phyloP scores from a whole-genome alignment of 2,329 filamentous ascomycete genomes.

The Mycocentrospora acerina region DNA sequence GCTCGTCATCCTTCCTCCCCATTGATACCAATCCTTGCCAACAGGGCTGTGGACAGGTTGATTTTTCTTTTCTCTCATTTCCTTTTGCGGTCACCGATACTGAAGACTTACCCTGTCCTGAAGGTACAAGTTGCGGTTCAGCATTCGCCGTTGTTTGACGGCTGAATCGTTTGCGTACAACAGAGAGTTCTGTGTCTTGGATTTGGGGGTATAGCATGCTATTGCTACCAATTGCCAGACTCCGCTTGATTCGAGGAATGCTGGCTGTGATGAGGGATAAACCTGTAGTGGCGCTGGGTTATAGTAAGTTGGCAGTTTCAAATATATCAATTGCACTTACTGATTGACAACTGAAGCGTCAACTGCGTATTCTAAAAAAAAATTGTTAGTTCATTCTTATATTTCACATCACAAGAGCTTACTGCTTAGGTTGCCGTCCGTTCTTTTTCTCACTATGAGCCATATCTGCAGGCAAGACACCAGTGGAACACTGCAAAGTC shows the following conservation, averaged over 20 bases:
- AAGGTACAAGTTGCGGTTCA: slow-evolving; percentile 14
- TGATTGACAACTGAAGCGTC: slow-evolving; percentile 16
- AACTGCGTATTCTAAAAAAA: slow-evolving; percentile 11
- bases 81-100: slow-evolving; percentile 14
- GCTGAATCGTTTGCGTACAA: slow-evolving; percentile 1
- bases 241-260: slow-evolving; percentile 19
- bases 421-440: slow-evolving; percentile 14
- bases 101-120: slow-evolving; percentile 10
- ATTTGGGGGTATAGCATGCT: slow-evolving; percentile 16
- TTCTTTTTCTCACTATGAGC: slow-evolving; percentile 8
- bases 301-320: slow-evolving; percentile 2
- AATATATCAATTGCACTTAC: slow-evolving; percentile 4
- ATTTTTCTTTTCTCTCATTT: slow-evolving; percentile 6
- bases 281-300: slow-evolving; percentile 13
- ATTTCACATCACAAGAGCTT: background rate
- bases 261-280: slow-evolving; percentile 20
- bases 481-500: slow-evolving; percentile 13
- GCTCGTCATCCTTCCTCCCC: slow-evolving; percentile 13
- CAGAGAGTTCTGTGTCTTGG: slow-evolving; percentile 15
- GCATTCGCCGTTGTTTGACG: slow-evolving; percentile 2
- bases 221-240: slow-evolving; percentile 15
- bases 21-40: slow-evolving; percentile 14
- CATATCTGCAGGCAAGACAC: slow-evolving; percentile 16
- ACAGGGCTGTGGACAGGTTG: slow-evolving; percentile 6
- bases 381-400: slow-evolving; percentile 4